Percentiles rank a stretch among this genome's conserved stretches.
Conservation (phyloP, 257 asterid genomes). For the Solanum commersonii region DNA sequence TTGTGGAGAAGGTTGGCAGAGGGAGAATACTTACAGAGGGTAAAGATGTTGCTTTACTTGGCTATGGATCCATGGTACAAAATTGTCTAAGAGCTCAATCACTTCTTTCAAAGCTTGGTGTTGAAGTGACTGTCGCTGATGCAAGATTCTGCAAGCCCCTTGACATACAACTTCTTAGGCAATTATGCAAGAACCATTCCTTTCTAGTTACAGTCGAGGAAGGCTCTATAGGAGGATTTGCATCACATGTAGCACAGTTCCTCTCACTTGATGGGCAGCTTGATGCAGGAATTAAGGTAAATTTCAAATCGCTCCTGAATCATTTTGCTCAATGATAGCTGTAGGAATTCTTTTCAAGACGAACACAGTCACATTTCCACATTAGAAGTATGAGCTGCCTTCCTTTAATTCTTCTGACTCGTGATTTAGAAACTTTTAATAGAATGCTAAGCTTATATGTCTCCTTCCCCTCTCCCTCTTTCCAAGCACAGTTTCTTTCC, state of each 20-base stretch:
- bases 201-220: slow-evolving; percentile 76
- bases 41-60: slow-evolving; percentile 64
- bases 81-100: slow-evolving; percentile 78
- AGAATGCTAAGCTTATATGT: not conserved
- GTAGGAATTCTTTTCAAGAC: not conserved
- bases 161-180: slow-evolving; percentile 51
- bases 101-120: slow-evolving; percentile 55
- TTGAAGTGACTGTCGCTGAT: slow-evolving; percentile 77
- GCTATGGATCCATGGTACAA: slow-evolving; percentile 83
- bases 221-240: slow-evolving; percentile 82
- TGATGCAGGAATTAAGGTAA: slow-evolving; percentile 75
- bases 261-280: slow-evolving; percentile 71
- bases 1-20: slow-evolving; percentile 50
- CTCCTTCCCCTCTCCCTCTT: not conserved
- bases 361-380: not conserved
- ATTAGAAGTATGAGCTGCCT: not conserved
- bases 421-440: not conserved
- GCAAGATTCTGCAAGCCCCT: slow-evolving; percentile 97
- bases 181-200: slow-evolving; percentile 49
- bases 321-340: not conserved
- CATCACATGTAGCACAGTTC: slow-evolving; percentile 80
- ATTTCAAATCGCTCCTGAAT: not conserved
- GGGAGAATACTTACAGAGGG: slow-evolving; percentile 67
- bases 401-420: not conserved
- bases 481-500: not conserved